phyloP scores from a whole-genome alignment of 2,329 filamentous ascomycete genomes.

The Plenodomus tracheiphilus region DNA sequence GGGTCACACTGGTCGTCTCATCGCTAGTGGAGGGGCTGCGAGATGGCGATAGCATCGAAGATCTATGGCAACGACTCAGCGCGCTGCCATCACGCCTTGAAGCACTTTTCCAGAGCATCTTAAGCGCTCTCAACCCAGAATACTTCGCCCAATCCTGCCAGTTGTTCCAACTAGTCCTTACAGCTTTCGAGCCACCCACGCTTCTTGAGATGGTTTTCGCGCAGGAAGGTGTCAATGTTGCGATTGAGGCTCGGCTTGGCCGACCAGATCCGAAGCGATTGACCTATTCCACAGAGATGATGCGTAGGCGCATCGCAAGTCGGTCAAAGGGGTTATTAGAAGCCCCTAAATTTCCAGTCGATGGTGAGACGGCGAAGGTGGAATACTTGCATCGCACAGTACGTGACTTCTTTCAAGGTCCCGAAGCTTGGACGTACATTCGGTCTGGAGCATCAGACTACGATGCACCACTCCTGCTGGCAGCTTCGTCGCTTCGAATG shows the following conservation, averaged over 20 bases:
- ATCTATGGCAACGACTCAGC: slow-evolving; percentile 6
- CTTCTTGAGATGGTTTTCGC: no score
- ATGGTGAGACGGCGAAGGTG: neutral
- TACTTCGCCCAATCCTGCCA: neutral
- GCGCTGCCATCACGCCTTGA: slow-evolving; percentile 12
- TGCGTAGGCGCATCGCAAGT: neutral
- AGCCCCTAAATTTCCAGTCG: neutral
- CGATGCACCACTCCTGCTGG: no score
- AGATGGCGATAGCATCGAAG: slow-evolving; percentile 1
- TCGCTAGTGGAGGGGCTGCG: slow-evolving; percentile 4
- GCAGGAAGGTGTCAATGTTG: no score
- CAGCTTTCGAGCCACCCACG: neutral
- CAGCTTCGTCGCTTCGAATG: no score
- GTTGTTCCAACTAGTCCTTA: neutral
- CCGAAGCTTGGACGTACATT: no score
- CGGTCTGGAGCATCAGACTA: no score
- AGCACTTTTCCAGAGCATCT: slow-evolving; percentile 12
- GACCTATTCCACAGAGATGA: neutral
- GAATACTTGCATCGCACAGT: neutral
- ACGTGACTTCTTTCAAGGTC: neutral
- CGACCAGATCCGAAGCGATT: neutral
- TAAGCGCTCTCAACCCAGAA: slow-evolving; percentile 1
- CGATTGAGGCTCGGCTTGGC: no score
- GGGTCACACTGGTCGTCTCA: slow-evolving; percentile 4
- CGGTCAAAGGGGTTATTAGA: neutral